Evolutionary conservation across 1,139 yeast species (phyloP), one percentile per base, ranked within the genome.

Genomic region (Suhomyces guaymorum): DNA sequence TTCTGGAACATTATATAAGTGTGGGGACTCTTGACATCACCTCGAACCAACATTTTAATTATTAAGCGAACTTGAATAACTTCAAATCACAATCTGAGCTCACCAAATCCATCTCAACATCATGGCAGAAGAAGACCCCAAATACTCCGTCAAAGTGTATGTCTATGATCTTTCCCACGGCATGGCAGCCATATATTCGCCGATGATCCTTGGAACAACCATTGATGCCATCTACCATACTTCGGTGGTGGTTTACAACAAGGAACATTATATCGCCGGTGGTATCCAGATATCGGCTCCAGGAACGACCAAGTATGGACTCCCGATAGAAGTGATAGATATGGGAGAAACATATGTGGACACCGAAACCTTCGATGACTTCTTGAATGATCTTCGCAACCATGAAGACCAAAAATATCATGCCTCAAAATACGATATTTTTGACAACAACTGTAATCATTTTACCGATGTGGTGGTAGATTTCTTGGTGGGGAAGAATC

Each of bases 171-270:
- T 82, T 13, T 77, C 86, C 4, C 61, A 55, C 23, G 74, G 75
- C 0, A 43, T 70, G 28, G 76, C 77, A 3, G 58, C 70, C 7
- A 37, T 59, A 22, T 65, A 70, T 42, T 63, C 78, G 5, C 70
- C 66, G 5, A 63, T 67, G 58, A 39, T 75, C 8, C 52, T 75
- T 5, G 81, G 80, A 0, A 53, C 60, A 7, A 49, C 57, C 12
- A 57, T 78, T 9, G 85, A 80, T 26, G 88, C 86, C 15, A 71
- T 82, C 10, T 82, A 81, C 67, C 89, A 82, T 52, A 81, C 88
- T 0, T 70, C 80, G 1, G 72, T 80, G 3, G 85, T 81, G 9
- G 68, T 75, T 10, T 68, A 71, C 45, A 73, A 67, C 10, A 64
- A 63, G 31, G 89, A 82, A 46, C 68, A 73, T 42, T 82, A 72